A percentile compares a stretch with the other conserved stretches of the same genome.
These are phyloP conservation scores for Clonostachys sp. DNA, from an alignment of 2,329 filamentous ascomycete genomes.

Conservation along the genomic window DNA sequence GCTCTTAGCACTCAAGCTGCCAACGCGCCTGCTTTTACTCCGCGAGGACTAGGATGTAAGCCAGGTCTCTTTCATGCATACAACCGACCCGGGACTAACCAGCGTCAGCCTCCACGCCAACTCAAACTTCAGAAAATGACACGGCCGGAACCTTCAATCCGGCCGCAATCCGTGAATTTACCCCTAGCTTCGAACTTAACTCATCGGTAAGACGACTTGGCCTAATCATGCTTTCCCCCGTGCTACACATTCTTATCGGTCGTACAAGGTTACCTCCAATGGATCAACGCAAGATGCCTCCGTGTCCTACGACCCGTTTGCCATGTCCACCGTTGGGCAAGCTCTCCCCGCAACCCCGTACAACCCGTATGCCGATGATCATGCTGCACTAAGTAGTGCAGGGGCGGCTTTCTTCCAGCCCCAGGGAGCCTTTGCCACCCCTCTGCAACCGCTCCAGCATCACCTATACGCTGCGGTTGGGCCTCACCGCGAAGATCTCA, in stretches of 20 bases:
- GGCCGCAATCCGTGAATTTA: constrained; percentile 54
- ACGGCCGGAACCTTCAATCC: constrained; percentile 44
- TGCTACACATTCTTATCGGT: background rate
- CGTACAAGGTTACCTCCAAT: constrained; percentile 32
- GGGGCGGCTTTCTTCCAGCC: constrained; percentile 63
- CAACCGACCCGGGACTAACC: background rate
- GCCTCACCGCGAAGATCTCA: constrained; percentile 74
- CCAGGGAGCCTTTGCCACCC: constrained; percentile 44
- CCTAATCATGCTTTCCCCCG: background rate
- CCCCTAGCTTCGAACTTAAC: constrained; percentile 50
- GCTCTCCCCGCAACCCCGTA: constrained; percentile 46
- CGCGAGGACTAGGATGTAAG: constrained; percentile 50
- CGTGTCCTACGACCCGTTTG: constrained; percentile 57
- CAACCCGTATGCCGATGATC: constrained; percentile 78
- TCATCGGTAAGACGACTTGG: constrained; percentile 31
- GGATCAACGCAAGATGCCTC: constrained; percentile 40
- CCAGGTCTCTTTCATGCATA: background rate
- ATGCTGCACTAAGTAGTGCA: constrained; percentile 48
- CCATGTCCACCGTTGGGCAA: constrained; percentile 51
- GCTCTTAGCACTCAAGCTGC: constrained; percentile 86
- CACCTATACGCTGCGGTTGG: constrained; percentile 89
- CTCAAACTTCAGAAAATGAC: background rate
- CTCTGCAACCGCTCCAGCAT: constrained; percentile 71
- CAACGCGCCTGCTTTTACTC: constrained; percentile 83
- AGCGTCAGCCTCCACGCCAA: background rate